Percentiles rank a stretch among this genome's conserved stretches.
Conservation (phyloP, 2,329 filamentous ascomycete genomes). For the Verticillium isaacii region DNA sequence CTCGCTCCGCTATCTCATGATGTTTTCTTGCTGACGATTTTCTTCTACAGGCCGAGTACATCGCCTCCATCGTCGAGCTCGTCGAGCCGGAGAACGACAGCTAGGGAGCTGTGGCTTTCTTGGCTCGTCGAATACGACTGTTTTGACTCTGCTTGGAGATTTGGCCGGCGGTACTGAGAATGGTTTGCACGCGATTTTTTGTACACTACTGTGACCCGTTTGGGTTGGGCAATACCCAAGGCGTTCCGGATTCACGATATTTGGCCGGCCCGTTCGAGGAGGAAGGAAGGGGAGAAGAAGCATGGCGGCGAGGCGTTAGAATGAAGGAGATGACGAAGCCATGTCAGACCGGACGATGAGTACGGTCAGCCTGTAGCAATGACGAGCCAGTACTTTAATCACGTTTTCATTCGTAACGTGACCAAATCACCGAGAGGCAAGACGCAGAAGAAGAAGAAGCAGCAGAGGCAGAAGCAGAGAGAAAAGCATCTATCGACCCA, state of each 20-base stretch:
- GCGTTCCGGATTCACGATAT: neutral
- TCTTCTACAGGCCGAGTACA: neutral
- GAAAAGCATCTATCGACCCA: neutral
- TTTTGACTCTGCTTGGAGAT: neutral
- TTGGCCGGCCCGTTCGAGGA: neutral
- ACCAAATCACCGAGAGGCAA: neutral
- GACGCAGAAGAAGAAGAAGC: neutral
- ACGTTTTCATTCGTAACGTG: neutral
- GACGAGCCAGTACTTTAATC: neutral
- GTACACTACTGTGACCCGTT: neutral
- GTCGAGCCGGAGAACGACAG: neutral
- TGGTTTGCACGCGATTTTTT: neutral
- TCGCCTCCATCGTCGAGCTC: conserved; percentile 2
- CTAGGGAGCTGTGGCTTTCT: neutral
- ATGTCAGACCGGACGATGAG: neutral
- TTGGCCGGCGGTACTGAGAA: neutral
- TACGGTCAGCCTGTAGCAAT: neutral
- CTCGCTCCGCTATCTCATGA: neutral
- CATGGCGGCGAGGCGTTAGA: neutral
- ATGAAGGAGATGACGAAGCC: neutral
- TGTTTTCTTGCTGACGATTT: neutral
- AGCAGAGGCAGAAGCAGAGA: neutral
- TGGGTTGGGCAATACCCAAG: neutral
- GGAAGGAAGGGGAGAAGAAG: neutral
- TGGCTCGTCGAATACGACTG: neutral